Conservation (phyloP, 495 filamentous ascomycete species). For the Penicillium steckii region DNA sequence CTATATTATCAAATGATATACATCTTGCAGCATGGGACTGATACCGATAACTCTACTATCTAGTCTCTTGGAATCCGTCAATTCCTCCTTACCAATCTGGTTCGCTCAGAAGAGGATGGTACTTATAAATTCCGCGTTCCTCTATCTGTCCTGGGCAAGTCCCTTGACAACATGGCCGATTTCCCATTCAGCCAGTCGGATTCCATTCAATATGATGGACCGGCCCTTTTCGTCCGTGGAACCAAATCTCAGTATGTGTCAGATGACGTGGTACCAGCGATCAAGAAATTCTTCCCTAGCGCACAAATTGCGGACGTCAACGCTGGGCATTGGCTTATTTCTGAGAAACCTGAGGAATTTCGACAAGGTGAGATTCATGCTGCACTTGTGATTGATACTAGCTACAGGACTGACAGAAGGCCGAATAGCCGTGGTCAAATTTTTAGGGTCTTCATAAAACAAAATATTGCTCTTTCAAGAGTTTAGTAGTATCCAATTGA, state of each 20-base stretch:
- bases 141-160: slow-evolving; percentile 52
- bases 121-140: slow-evolving; percentile 60
- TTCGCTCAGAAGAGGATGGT: slow-evolving; percentile 46
- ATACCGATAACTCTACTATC: background rate
- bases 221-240: slow-evolving; percentile 80
- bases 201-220: slow-evolving; percentile 62
- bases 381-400: background rate
- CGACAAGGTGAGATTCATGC: slow-evolving; percentile 61
- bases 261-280: slow-evolving; percentile 81
- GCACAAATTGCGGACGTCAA: slow-evolving; percentile 81
- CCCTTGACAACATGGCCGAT: slow-evolving; percentile 66
- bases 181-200: slow-evolving; percentile 73
- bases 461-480: no score
- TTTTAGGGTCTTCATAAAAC: slow-evolving; percentile 26
- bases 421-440: slow-evolving; percentile 39
- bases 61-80: slow-evolving; percentile 75
- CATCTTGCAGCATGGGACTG: slow-evolving; percentile 1
- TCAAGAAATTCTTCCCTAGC: slow-evolving; percentile 85
- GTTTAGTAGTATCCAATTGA: no score
- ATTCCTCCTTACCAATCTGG: slow-evolving; percentile 89
- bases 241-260: slow-evolving; percentile 81
- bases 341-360: slow-evolving; percentile 88
- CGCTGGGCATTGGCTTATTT: slow-evolving; percentile 91
- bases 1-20: background rate
- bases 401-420: slow-evolving; percentile 8